Evolutionary conservation across 108 stramenopile species (phyloP), one percentile per base, ranked within the genome.

Genomic region (Pseudonitzschia pungens): DNA sequence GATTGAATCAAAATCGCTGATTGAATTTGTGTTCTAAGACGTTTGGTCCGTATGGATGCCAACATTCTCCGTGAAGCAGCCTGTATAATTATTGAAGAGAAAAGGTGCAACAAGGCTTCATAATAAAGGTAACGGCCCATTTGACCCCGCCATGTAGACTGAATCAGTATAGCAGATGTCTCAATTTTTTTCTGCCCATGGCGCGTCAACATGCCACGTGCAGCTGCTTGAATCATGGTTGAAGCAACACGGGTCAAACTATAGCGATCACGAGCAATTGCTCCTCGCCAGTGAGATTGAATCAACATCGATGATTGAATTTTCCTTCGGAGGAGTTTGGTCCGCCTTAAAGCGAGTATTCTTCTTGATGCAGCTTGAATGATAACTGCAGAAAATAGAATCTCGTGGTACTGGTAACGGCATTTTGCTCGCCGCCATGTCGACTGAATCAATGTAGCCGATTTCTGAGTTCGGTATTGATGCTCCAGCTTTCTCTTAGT

Each of bases 311-410:
- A 57, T 10, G 68, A 56, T 27, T 22, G 31, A n/a, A 24, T 26
- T 20, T 20, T 10, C 26, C 2, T 52, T 55, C 53, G 20, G 56
- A 27, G 29, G 53, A 50, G 41, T 42, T 20, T 8, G 16, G 66
- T 24, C 20, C 42, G 41, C 11, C 26, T 54, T 26, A 55, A 28
- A 2, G 41, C 69, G 15, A 71, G 40, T 60, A 70, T 57, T 36
- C 76, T 55, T 29, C 76, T 22, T 9, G 65, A 52, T 44, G 64
- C 65, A 9, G 62, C 27, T 41, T 78, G 77, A 36, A 78, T 68
- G 11, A 68, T 67, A 53, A 78, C 54, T 27, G 67, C 42, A 21
- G 77, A 12, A 51, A 32, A 27, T 26, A 60, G 15, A 20, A 29
- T 33, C 2, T 65, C 66, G 33, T 29, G 0, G 32, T 20, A 62